Evolutionary conservation across 306 rosid species (phyloP), one percentile per base, ranked within the genome.

Genomic region (Vigna reflexopilosa): DNA sequence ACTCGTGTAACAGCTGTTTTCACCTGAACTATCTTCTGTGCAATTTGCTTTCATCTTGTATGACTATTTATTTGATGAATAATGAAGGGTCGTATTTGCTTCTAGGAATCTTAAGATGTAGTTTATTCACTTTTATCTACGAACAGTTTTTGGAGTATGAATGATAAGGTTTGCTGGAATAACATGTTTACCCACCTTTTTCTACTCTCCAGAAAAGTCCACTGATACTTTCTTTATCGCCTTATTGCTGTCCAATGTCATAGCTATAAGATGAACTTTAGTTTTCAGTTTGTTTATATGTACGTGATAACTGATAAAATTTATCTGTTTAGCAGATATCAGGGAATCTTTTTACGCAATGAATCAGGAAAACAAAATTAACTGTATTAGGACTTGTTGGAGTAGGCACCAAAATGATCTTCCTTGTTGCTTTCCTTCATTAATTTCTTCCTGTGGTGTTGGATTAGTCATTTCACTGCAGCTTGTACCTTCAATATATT

Each of bases 101-200:
- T 24, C 36, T 55, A 40, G 28, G 57, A 42, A 17, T 70, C 48
- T 65, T 28, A 71, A 8, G n/a, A 19, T 71, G 48, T 69, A 58
- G 28, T 67, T 73, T 47, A 13, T 71, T 28, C 61, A n/a, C 48
- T 55, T 67, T 70, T 45, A 14, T 56, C 57, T 61, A 9, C 44
- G 26, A 36, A 67, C 16, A 52, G 14, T 50, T 72, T 78, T 56
- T 19, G 14, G 64, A 64, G 67, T 72, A 45, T 56, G 57, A 56
- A 48, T 80, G 85, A 84, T 73, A 51, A 49, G 44, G 38, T 15
- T 67, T 77, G 36, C 52, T 73, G 52, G 51, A 61, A 72, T 32
- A 81, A 58, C 57, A 32, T 45, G 4, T 45, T 81, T 19, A 50
- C 36, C 28, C 50, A 56, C 36, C 30, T 75, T 49, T 47, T 61